phyloP scores from a whole-genome alignment of 148 eudicot genomes.

The Spergularia marina region DNA sequence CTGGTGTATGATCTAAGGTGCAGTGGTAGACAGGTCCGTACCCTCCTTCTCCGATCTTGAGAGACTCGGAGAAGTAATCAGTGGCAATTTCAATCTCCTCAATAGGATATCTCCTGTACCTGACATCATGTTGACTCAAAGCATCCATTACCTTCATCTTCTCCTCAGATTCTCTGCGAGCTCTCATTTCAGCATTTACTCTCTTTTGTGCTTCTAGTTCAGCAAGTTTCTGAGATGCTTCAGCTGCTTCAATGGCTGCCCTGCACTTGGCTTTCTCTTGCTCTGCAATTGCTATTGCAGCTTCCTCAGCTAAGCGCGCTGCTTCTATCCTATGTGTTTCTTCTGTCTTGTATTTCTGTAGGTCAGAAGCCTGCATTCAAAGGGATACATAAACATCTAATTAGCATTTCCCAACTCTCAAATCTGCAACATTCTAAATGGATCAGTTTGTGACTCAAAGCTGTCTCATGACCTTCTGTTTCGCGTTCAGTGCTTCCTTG shows the following conservation, averaged over 20 bases:
- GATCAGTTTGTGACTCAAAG: background rate
- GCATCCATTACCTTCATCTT: conserved; percentile 34
- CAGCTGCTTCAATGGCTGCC: conserved; percentile 70
- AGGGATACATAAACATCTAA: background rate
- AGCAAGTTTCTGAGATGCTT: conserved; percentile 72
- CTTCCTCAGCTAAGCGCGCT: conserved; percentile 53
- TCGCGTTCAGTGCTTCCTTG: conserved; percentile 77
- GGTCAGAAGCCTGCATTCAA: conserved; percentile 51
- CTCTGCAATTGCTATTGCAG: conserved; percentile 60
- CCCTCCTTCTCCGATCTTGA: conserved; percentile 80
- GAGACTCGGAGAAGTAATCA: conserved; percentile 43
- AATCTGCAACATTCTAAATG: no score
- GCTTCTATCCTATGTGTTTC: conserved; percentile 48
- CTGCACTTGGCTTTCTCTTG: conserved; percentile 60
- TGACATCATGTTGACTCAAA: conserved; percentile 32
- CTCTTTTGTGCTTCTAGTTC: conserved; percentile 64
- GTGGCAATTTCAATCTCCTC: conserved; percentile 73
- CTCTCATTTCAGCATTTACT: conserved; percentile 45
- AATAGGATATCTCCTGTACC: conserved; percentile 60
- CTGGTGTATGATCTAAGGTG: conserved; percentile 62
- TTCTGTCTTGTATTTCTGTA: conserved; percentile 56
- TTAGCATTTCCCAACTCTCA: background rate
- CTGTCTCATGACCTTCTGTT: conserved; percentile 49
- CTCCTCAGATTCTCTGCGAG: conserved; percentile 42
- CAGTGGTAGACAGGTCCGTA: conserved; percentile 79